Evolutionary conservation across 495 filamentous ascomycete species (phyloP).

Genomic region (Talaromyces ruber): DNA sequence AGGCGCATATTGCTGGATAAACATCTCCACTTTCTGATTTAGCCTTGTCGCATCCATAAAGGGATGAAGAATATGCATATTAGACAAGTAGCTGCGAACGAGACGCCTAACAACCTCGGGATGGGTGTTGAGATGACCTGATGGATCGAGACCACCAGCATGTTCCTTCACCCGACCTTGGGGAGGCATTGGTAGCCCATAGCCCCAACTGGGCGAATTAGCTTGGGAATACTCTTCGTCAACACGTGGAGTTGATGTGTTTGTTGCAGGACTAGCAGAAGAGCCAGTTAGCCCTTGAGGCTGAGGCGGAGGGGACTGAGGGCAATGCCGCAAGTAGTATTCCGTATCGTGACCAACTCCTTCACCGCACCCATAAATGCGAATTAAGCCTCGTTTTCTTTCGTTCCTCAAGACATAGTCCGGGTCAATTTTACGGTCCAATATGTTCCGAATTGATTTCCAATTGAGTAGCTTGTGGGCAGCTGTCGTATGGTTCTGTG

Average conservation of each 20-base stretch:
- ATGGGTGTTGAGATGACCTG: conserved; percentile 58
- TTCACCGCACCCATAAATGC: conserved; percentile 73
- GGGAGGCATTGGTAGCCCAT: conserved; percentile 15
- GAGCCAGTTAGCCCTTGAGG: conserved; percentile 4
- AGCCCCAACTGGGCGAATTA: conserved; percentile 27
- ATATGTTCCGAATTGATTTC: conserved; percentile 52
- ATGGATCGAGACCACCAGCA: conserved; percentile 45
- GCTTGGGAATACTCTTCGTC: conserved; percentile 21
- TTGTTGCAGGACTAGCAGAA: conserved; percentile 18
- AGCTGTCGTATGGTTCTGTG: conserved; percentile 70
- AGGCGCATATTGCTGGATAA: conserved; percentile 34
- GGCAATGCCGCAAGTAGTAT: conserved; percentile 20
- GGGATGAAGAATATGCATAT: conserved; percentile 86
- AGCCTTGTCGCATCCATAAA: conserved; percentile 57
- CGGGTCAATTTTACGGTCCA: conserved; percentile 38
- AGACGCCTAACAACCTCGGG: conserved; percentile 52
- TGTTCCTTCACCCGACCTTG: conserved; percentile 11
- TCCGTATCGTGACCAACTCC: conserved; percentile 49
- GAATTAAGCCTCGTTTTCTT: conserved; percentile 63
- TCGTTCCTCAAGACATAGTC: conserved; percentile 71
- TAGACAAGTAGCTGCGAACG: conserved; percentile 60
- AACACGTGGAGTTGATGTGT: conserved; percentile 12
- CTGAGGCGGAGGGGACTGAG: background rate
- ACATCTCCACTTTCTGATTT: conserved; percentile 39
- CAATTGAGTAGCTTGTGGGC: conserved; percentile 71